Evolutionary conservation across 2,329 filamentous ascomycete species (phyloP), one percentile per base, ranked within the genome.

Genomic region (Curvularia spicifera): DNA sequence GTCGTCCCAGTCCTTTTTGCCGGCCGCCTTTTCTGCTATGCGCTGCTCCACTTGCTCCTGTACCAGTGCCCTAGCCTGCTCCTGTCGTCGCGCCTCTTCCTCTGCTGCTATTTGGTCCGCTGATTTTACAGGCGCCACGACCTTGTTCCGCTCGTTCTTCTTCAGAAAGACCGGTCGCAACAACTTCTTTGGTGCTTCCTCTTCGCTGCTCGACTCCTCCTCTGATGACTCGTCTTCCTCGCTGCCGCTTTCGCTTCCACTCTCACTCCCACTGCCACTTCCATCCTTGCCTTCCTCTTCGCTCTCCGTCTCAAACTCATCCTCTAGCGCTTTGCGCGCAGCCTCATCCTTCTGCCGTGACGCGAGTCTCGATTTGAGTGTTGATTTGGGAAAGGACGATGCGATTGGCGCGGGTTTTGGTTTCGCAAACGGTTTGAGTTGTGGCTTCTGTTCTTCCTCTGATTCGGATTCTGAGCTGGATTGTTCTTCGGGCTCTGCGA

Each of bases 11-110:
- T 92, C 88, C 73, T 91, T 92, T 77, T 91, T 93, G 12, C 88
- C 89, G 0, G 87, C 87, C 0, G 88, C 88, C 53, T 88, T 86
- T 22, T 90, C 91, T 4, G 89, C 89, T 0, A 91, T 85, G 69
- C 94, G 90, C 65, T 91, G 91, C 69, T 90, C 88, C 43, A 98
- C 87, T 73, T 98, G 93, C 67, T 93, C 91, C 73, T 97, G 92
- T 13, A 99, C 87, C 9, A 98, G 81, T 56, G 86, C 88, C 74
- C 97, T 89, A 12, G 90, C 86, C 57, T 89, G 87, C 39, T 89
- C 88, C 73, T 89, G 88, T 61, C 86, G 87, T 35, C 86, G 84
- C 1, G 83, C 76, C 61, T 85, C 80, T 50, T 82, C 80, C 59
- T 83, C 83, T 1, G 78, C 82, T 24, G 78, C 79, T 6, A 76